Conservation (phyloP, 805 yeast species). For the fission yeast (Schizosaccharomyces pombe) region DNA sequence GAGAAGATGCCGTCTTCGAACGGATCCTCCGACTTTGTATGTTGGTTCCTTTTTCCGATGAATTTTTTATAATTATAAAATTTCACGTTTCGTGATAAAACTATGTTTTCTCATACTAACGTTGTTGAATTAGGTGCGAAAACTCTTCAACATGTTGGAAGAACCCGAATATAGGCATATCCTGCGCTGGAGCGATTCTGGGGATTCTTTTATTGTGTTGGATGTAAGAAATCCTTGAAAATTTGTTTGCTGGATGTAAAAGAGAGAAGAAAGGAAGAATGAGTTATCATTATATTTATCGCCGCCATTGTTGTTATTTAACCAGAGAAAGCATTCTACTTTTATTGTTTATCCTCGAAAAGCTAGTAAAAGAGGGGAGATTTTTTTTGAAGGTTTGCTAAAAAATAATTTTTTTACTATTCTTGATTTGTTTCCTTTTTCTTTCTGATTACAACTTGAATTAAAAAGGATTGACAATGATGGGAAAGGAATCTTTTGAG, state of each 20-base stretch:
- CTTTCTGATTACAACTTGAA: no score
- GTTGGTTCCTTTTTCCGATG: background rate
- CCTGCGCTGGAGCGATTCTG: constrained; percentile 69
- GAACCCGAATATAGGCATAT: constrained; percentile 49
- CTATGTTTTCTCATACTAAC: no score
- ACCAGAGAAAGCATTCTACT: no score
- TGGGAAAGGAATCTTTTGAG: background rate
- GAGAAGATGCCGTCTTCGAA: background rate
- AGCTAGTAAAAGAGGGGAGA: no score
- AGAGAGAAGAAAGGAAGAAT: background rate
- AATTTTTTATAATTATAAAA: no score
- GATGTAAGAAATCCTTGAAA: constrained; percentile 24
- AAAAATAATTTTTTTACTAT: no score
- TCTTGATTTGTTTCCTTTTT: no score
- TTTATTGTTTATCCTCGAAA: constrained; percentile 1
- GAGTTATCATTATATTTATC: no score
- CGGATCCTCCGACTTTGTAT: constrained; percentile 3
- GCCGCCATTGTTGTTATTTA: no score
- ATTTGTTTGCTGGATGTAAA: background rate
- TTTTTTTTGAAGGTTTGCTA: no score
- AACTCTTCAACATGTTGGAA: constrained; percentile 46
- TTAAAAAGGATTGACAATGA: no score
- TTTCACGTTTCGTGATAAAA: no score
- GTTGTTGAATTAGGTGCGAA: background rate
- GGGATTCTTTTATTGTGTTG: constrained; percentile 68